Evolutionary conservation across 1,139 yeast genomes (phyloP), one percentile per base, ranked within the genome.

Genomic region (Lodderomyces pseudojiufengensis): DNA sequence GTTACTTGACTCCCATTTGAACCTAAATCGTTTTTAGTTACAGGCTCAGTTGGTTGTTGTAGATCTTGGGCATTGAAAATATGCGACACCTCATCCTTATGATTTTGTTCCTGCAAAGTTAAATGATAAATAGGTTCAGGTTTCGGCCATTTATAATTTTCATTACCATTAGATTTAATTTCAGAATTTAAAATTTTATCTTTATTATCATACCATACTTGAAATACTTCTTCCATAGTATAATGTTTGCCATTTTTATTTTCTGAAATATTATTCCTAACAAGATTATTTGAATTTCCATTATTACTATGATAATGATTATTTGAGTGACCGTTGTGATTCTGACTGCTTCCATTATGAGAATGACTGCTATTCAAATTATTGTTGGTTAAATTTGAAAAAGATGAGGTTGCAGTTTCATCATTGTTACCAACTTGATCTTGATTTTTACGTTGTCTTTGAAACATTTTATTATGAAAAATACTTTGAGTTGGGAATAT

Each of bases 171-270:
- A 10, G 53, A 55, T 15, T 63, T 61, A 13, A 47, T 45, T 18
- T 51, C 31, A 33, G 46, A 43, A 45, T 42, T 49, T 50, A 59
- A 53, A 45, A 56, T 65, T 49, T 47, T 48, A 45, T 53, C 57
- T 39, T 73, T 65, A 57, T 76, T 64, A 26, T 65, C 61, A 24
- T 63, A 57, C 74, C 80, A 79, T 13, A 78, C 71, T 26, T 67
- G 61, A 42, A 79, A 65, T 45, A 79, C 71, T 44, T 79, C 78
- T 24, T 71, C 69, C 55, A 77, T 61, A 10, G 74, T 51, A 46
- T 79, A 79, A 32, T 57, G 50, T 44, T 63, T 57, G 33, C 70
- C 57, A 18, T 58, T 63, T 37, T 55, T 57, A 45, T 70, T 70
- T 27, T 61, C 53, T 9, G 72, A 71, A 33, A 69, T 64, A 35